phyloP scores from a whole-genome alignment of 139 green algal species.

The Chlamydomonas sp. region DNA sequence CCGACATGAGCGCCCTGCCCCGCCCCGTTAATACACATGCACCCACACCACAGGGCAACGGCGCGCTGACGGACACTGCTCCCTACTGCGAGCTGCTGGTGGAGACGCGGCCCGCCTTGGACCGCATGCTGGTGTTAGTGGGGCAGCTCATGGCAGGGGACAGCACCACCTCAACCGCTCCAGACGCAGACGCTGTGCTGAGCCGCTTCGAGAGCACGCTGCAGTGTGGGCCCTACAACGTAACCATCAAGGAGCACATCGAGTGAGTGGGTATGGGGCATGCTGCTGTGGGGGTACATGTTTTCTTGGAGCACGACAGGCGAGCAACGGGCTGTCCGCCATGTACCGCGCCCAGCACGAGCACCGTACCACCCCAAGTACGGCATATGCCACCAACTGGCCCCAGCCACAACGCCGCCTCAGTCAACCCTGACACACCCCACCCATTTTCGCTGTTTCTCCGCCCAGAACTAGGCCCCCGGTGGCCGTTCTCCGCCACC shows the following conservation, averaged over 20 bases:
- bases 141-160: background rate
- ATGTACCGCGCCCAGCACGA: no score
- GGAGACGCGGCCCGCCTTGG: background rate
- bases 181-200: constrained; percentile 15
- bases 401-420: background rate
- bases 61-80: background rate
- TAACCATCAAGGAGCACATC: constrained; percentile 15
- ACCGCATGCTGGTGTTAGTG: constrained; percentile 11
- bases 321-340: no score
- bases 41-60: no score
- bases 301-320: no score
- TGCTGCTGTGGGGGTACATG: background rate
- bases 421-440: background rate
- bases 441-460: no score
- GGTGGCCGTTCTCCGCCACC: constrained; percentile 7
- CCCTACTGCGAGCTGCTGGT: constrained; percentile 17
- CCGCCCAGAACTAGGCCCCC: background rate
- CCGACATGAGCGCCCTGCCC: background rate
- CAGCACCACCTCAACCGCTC: background rate
- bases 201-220: background rate
- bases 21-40: background rate
- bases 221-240: background rate
- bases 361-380: no score
- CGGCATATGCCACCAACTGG: no score
- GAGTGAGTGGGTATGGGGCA: constrained; percentile 8